phyloP scores from a whole-genome alignment of 2,329 filamentous ascomycete species.

The Calonectria naviculata region DNA sequence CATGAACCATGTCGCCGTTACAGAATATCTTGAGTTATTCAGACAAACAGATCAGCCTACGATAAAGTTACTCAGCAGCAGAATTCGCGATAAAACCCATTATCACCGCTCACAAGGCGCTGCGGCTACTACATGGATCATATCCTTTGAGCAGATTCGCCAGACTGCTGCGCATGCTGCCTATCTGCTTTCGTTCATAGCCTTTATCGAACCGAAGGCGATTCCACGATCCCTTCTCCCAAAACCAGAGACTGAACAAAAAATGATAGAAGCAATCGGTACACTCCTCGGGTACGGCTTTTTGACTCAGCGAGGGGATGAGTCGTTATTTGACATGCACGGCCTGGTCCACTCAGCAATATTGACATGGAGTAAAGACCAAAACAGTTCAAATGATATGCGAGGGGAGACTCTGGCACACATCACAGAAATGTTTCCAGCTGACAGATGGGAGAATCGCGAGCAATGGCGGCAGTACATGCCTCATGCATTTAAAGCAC shows the following conservation, averaged over 20 bases:
- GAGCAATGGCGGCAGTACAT: constrained; percentile 23
- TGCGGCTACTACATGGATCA: constrained; percentile 51
- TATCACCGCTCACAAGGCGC: constrained; percentile 46
- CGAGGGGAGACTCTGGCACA: background rate
- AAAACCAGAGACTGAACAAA: constrained; percentile 15
- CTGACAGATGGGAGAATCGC: constrained; percentile 4
- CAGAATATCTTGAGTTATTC: constrained; percentile 48
- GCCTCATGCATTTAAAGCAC: constrained; percentile 17
- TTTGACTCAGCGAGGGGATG: constrained; percentile 37
- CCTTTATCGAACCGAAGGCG: constrained; percentile 51
- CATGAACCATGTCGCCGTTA: constrained; percentile 35
- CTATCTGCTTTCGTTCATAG: constrained; percentile 50
- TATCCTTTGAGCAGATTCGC: constrained; percentile 54
- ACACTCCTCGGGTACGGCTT: constrained; percentile 48
- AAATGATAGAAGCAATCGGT: constrained; percentile 43
- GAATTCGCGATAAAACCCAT: constrained; percentile 47
- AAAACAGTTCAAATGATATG: background rate
- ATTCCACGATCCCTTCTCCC: constrained; percentile 52
- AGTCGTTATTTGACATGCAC: constrained; percentile 50
- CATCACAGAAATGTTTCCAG: background rate
- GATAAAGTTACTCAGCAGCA: constrained; percentile 18
- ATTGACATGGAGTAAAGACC: constrained; percentile 38
- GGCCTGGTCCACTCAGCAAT: constrained; percentile 50
- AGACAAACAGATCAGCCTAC: constrained; percentile 43
- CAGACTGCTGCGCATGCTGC: constrained; percentile 42